A percentile compares a stretch with the other conserved stretches of the same genome.
These are phyloP conservation scores for Umbelopsis sp. DNA, from an alignment of 371 early-diverging fungal genomes.

Conservation along the genomic window DNA sequence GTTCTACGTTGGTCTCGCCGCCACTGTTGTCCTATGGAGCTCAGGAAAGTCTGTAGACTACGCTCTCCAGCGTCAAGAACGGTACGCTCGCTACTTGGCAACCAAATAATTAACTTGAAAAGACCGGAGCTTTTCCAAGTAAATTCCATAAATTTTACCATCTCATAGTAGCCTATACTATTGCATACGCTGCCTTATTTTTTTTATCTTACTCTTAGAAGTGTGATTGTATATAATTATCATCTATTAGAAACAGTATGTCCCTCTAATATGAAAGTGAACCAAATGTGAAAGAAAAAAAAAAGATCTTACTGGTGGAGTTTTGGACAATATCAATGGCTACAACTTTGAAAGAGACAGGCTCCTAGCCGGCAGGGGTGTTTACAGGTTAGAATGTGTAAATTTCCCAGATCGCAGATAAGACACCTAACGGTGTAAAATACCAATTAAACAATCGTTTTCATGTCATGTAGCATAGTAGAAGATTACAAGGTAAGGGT, in stretches of 20 bases:
- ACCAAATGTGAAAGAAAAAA: no score
- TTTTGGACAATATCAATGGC: no score
- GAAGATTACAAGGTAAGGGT: no score
- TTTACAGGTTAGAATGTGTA: no score
- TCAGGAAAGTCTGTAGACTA: constrained; percentile 32
- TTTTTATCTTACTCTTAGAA: neutral
- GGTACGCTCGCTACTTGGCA: constrained; percentile 23
- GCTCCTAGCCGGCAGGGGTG: no score
- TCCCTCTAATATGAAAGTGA: no score
- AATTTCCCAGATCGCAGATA: no score
- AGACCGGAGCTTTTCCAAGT: neutral
- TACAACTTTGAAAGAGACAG: no score
- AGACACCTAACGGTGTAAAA: no score
- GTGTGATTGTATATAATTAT: neutral
- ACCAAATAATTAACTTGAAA: neutral
- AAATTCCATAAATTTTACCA: neutral
- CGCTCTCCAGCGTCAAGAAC: constrained; percentile 29
- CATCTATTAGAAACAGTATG: neutral
- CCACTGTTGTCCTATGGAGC: constrained; percentile 29
- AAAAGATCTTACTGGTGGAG: no score
- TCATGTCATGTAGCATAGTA: no score
- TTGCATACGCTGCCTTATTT: neutral
- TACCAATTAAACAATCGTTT: no score
- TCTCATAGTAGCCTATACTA: neutral
- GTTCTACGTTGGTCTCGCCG: constrained; percentile 28